Base-by-base conservation (phyloP, 805 yeast species). In the Saccharomycopsis amapae region DNA sequence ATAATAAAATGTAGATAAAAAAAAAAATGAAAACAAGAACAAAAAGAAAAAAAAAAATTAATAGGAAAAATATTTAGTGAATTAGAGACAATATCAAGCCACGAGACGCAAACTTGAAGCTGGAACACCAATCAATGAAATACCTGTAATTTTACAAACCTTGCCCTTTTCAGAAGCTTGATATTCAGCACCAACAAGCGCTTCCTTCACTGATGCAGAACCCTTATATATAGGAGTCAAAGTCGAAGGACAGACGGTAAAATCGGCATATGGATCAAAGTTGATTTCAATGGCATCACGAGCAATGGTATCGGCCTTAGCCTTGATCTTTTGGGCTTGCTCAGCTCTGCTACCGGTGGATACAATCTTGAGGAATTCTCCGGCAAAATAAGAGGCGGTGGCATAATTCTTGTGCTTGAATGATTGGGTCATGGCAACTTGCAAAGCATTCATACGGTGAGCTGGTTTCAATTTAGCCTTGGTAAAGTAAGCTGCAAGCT, bases 401-500 rank as follows among this genome's bases (percentile, higher is more conserved):
- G 89, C 81, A 66, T 67, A 93, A 66, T 93, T 90, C 63, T 89
- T 88, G 62, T 82, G 73, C 62, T 84, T 85, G 74, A 85, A 88
- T 33, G 93, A 78, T 68, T 86, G 95, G 38, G 84, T 79, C 93
- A 90, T 85, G 33, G 99, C 98, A 46, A 88, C 96, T 62, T 87
- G 94, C 57, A 88, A 72, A 10, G 97, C 96, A 59, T 87, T 82
- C 44, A 82, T 77, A 49, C 83, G 77, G 64, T 93, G 98, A 5
- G 83, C 81, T 30, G 85, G 80, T 53, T 83, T 86, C 56, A 93
- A 73, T 53, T 83, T 76, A 23, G 89, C 81, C 60, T 77, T 80
- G 12, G 98, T 87, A 71, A 93, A 94, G 66, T 90, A 90, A 1
- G 97, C 94, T 4, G 98, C 97, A 55, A 93, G 70, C 64, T 93